Base-by-base conservation (phyloP, 2,329 filamentous ascomycete species). In the Phoma herbarum region DNA sequence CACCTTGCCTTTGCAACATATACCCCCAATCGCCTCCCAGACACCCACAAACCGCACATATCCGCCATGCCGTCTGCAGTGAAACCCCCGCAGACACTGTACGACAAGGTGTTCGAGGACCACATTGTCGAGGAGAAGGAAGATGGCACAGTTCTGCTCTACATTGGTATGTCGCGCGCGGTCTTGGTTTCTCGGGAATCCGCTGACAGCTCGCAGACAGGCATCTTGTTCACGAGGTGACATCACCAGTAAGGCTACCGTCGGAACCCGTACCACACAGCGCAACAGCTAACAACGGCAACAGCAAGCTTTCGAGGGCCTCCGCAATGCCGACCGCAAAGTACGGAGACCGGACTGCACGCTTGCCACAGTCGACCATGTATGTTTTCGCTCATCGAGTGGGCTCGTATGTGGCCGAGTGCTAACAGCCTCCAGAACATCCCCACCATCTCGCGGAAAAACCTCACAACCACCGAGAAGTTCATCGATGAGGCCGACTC, bases 181-280 rank as follows among this genome's bases (percentile, higher is more conserved):
- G 7, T 20, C 9, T 9, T 26, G 52, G 18, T 26, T 56, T 26
- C 22, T 18, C 29, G 25, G 50, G 43, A 28, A 23, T 47, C 20
- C 4, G 53, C 68, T 78, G 63, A 78, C 65, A 56, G 48, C 50
- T 44, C 58, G 57, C 71, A 93, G 92, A 96, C 81, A 87, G 95
- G 78, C 95, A 99, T 84, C 85, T 99, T 63, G 93, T 98, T 62
- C 95, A 99, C 78, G 95, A 99, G 84, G 95, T 99, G 77, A 99
- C 95, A 71, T 97, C 94, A 71, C 95, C 95, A 64, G 90, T 93
- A 85, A 76, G 89, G 79, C 57, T 61, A 48, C 26, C 45, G 12
- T 48, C 48, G 61, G 51, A 41, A 41, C 47, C 33, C 29, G 44
- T 31, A 46, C 31, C 7, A 4, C 26, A 6, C 23, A 18, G 35